Evolutionary conservation across 2,329 filamentous ascomycete species (phyloP).

Genomic region (Penicillium sp.): DNA sequence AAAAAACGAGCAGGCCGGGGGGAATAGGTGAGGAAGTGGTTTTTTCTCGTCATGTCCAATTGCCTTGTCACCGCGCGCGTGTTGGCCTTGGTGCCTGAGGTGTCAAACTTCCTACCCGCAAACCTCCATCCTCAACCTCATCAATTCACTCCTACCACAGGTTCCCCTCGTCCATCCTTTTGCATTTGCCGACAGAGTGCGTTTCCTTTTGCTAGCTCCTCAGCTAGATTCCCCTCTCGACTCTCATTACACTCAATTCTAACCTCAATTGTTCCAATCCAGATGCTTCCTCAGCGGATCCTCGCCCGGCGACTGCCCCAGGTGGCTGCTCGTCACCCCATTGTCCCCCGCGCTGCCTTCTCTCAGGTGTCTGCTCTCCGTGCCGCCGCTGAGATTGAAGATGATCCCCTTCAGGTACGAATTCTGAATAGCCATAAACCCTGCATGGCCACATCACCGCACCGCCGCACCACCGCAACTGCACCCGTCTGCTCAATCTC

Average conservation of each 20-base stretch:
- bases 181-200: too few species aligned
- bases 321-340: slow-evolving; percentile 42
- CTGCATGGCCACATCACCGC: too few species aligned
- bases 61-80: slow-evolving; percentile 36
- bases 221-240: too few species aligned
- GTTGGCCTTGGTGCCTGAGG: slow-evolving; percentile 4
- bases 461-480: too few species aligned
- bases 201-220: too few species aligned
- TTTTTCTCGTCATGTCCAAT: slow-evolving; percentile 43
- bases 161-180: background rate
- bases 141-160: background rate
- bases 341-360: slow-evolving; percentile 45
- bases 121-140: slow-evolving; percentile 20
- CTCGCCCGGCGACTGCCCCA: slow-evolving; percentile 47
- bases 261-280: slow-evolving; percentile 25
- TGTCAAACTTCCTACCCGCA: slow-evolving; percentile 13
- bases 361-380: slow-evolving; percentile 46
- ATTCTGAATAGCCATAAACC: too few species aligned
- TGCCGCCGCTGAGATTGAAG: slow-evolving; percentile 41
- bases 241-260: slow-evolving; percentile 4
- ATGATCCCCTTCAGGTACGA: slow-evolving; percentile 51
- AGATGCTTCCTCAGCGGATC: slow-evolving; percentile 53
- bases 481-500: slow-evolving; percentile 19
- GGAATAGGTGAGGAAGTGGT: slow-evolving; percentile 45
- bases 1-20: slow-evolving; percentile 35